These are phyloP conservation scores for Lactarius evosmus DNA, from an alignment of 768 basidiomycete genomes.

Conservation along the genomic window DNA sequence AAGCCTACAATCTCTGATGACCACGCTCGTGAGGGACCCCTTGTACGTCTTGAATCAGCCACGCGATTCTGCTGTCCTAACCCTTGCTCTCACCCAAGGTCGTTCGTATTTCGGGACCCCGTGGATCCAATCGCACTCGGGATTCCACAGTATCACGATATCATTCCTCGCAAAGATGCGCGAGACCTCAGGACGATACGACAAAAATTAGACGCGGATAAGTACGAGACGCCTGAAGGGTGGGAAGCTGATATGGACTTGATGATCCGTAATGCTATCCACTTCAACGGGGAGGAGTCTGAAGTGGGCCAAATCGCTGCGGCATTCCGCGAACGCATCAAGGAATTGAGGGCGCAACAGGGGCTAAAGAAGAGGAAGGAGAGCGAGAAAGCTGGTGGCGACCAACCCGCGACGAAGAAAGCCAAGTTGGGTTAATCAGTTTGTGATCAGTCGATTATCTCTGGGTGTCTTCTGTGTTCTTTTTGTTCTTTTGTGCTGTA, in stretches of 20 bases:
- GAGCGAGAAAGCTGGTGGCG: constrained; percentile 57
- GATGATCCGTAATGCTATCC: constrained; percentile 85
- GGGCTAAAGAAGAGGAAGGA: constrained; percentile 72
- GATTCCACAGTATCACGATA: constrained; percentile 85
- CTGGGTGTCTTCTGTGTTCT: neutral
- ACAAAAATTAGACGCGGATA: constrained; percentile 75
- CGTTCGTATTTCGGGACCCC: constrained; percentile 75
- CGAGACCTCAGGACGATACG: constrained; percentile 84
- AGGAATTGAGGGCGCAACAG: constrained; percentile 49
- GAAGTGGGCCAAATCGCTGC: constrained; percentile 68
- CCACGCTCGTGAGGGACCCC: constrained; percentile 63
- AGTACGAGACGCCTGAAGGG: constrained; percentile 72
- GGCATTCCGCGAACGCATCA: constrained; percentile 49
- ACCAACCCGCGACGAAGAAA: constrained; percentile 59
- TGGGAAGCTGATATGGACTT: constrained; percentile 84
- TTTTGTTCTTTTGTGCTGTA: constrained; percentile 1
- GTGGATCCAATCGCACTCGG: constrained; percentile 84
- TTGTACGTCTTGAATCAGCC: constrained; percentile 44
- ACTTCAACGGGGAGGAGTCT: constrained; percentile 81
- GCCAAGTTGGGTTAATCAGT: constrained; percentile 50
- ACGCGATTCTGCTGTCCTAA: neutral
- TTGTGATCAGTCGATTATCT: neutral
- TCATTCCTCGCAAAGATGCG: constrained; percentile 81
- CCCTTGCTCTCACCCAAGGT: constrained; percentile 40
- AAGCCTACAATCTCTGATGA: constrained; percentile 66